Evolutionary conservation across 2,329 filamentous ascomycete genomes (phyloP).

Genomic region (Diaporthe batatas): DNA sequence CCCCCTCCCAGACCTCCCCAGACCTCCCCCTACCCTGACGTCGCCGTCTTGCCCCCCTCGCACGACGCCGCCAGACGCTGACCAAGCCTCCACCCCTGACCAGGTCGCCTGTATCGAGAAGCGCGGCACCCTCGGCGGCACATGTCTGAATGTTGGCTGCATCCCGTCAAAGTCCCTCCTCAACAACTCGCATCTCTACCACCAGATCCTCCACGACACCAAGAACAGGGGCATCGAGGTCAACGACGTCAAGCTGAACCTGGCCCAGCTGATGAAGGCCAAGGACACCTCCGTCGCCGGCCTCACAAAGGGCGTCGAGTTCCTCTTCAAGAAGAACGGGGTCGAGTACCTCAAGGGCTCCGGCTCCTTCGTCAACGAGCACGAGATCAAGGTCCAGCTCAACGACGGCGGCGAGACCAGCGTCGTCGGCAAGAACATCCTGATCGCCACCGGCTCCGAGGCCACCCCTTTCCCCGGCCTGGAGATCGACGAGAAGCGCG

Average conservation of each 20-base stretch:
- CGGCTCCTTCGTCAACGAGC: slow-evolving; percentile 86
- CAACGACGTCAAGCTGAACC: slow-evolving; percentile 95
- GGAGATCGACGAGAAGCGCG: slow-evolving; percentile 96
- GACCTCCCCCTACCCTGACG: not conserved
- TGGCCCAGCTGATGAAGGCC: slow-evolving; percentile 96
- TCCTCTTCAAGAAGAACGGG: slow-evolving; percentile 98
- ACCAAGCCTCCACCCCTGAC: not conserved
- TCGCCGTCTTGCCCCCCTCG: not conserved
- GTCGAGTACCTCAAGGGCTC: slow-evolving; percentile 98
- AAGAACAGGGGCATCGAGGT: slow-evolving; percentile 98
- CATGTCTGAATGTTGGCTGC: slow-evolving; percentile 98
- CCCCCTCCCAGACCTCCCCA: too few relatives aligned
- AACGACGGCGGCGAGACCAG: slow-evolving; percentile 92
- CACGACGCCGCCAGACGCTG: slow-evolving; percentile 32
- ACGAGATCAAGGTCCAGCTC: slow-evolving; percentile 92
- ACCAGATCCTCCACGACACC: slow-evolving; percentile 96
- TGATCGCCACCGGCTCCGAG: slow-evolving; percentile 97
- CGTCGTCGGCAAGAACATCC: slow-evolving; percentile 93
- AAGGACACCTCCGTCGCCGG: slow-evolving; percentile 92
- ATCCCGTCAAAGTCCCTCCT: slow-evolving; percentile 99
- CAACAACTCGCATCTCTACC: slow-evolving; percentile 99
- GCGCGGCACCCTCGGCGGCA: slow-evolving; percentile 93
- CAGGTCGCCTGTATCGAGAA: slow-evolving; percentile 99
- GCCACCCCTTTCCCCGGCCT: slow-evolving; percentile 96
- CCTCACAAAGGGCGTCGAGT: slow-evolving; percentile 97